Evolutionary conservation across 371 early-diverging fungal species (phyloP), one percentile per base, ranked within the genome.

Genomic region (Lichtheimia ramosa): DNA sequence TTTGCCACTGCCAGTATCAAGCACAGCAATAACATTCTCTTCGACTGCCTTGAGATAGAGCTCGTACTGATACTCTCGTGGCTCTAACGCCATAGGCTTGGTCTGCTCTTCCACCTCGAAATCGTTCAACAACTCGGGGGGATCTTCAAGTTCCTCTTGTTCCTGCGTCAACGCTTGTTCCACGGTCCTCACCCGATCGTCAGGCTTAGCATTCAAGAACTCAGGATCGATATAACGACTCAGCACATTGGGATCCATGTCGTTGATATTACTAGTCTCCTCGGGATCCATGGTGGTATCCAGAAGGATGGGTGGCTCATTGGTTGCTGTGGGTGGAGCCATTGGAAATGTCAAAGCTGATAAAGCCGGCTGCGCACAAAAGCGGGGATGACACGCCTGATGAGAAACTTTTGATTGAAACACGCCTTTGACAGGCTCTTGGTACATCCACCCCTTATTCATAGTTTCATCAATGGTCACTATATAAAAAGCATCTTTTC

Each of bases 1-100:
- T 68, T 97, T 96, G n/a, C 97, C 97, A 18, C 89, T 85, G 8
- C 97, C 97, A 0, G 97, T 96, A 58, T 94, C 92, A 52, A 97
- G 74, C 2, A 96, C 92, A 0, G 92, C 89, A 58, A 97, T 89
- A 39, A 92, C 77, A 71, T 96, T 97, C 3, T 77, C 74, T 5
- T 75, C 62, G 24, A 77, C 60, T 0, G 97, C 93, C 48, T 77
- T 78, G 54, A 80, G 72, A 53, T 81, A 89, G 7, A 96, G 73
- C 40, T 92, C 89, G 27, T 85, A 62, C 71, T 96, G 97, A 62
- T 96, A 96, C 27, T 78, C 78, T 23, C 92, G 74, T 0, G 93
- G 89, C 20, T 69, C 65, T 14, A 46, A 46, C n/a, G 82, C 43
- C 43, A 69, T 16, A 14, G 54, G 52, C 48, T 42, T 20, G 8